Evolutionary conservation across 2,329 filamentous ascomycete genomes (phyloP), one percentile per base, ranked within the genome.

Genomic region (Claviceps sp.): DNA sequence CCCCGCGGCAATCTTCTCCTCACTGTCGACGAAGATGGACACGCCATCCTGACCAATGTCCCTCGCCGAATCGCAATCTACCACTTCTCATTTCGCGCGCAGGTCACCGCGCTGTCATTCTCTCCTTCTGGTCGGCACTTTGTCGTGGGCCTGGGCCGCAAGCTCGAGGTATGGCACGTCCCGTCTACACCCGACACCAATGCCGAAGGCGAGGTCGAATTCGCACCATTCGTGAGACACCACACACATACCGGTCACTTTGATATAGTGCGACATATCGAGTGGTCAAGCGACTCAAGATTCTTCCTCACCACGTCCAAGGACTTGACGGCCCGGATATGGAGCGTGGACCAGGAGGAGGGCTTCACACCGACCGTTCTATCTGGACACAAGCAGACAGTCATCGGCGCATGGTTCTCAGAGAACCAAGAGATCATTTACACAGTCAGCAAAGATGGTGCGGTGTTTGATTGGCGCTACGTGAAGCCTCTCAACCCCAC

Each of bases 361-460:
- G 87, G 85, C 1, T 97, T 97, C 67, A 80, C 82, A 48, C 89
- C 91, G 0, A 98, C 93, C 1, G 88, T 90, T 16, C 71, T 98
- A 55, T 85, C 88, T 3, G 93, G 93, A 1, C 94, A 98, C 68
- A 83, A 89, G 64, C 89, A 96, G 67, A 84, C 80, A 16, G 86
- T 98, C 3, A 77, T 94, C 51, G 88, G 85, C n/a, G 90, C 90
- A n/a, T 98, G 89, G 82, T 98, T 98, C 64, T 94, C 90, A 0
- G 83, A 85, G 55, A 83, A 95, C 59, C 93, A 98, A 65, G 94
- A 98, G 69, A 88, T 81, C 47, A 95, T 98, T 50, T 98, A 93
- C 65, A 97, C 93, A 0, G 82, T 95, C 57, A 96, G 91, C 69
- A 94, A 94, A 66, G 94, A 98, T 66, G 94, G 93, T n/a, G 90